Evolutionary conservation across 2,329 filamentous ascomycete genomes (phyloP), one percentile per base, ranked within the genome.

Genomic region (Lojkania enalia): DNA sequence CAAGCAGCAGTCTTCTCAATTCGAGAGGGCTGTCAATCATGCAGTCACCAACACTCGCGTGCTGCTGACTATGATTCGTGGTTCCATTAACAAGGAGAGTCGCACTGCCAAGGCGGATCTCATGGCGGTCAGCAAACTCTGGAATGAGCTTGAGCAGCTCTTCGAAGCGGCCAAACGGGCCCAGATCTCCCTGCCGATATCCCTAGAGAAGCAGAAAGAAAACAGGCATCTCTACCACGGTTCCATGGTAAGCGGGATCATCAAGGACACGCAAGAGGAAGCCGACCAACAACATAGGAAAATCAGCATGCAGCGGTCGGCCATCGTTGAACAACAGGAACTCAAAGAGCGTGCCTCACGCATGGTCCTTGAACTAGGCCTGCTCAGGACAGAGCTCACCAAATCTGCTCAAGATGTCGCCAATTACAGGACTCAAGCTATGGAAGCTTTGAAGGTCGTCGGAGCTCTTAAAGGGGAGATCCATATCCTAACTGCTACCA

Each of bases 191-290:
- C 30, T 64, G 5, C 58, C 63, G 5, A 37, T 20, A 5, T 62
- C 61, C 41, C 38, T 67, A 2, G 52, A 64, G 29, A 61, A 59
- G 44, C 63, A 66, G 42, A 55, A 60, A 13, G 51, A 61, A 20
- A 62, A 60, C 38, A 52, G 61, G 46, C 54, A 49, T 19, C 45
- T 66, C 3, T 54, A 60, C 23, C 57, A 61, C 37, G 46, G 40
- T 5, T 52, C 60, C 1, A 44, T 55, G 37, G 37, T 64, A 39
- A 61, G 61, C n/a, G 52, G 61, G 23, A 54, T 49, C 3, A 52
- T 62, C 13, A 48, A 38, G 6, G 53, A 60, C 2, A 49, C 54
- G 12, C 58, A 62, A 21, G 46, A 57, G 3, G 58, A 65, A 49
- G 41, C 66, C 3, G 54, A 57, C 3, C 42, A 54, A 5, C 58